Evolutionary conservation across 805 yeast genomes (phyloP), one percentile per base, ranked within the genome.

Genomic region (Jamesozyma gamospora): DNA sequence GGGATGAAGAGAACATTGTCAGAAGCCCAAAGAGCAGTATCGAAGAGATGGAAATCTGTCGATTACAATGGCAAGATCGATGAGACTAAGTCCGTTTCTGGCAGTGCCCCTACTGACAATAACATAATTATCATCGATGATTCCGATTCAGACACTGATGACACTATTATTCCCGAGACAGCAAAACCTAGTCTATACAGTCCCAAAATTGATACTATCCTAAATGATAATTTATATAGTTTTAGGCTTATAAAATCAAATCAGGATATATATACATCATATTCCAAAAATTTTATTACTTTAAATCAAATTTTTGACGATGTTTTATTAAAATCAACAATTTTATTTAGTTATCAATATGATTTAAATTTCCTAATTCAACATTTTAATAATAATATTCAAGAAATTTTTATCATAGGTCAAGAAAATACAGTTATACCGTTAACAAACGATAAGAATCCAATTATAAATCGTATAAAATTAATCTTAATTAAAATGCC

Each of bases 331-430:
- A 34, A 34, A 8, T 60, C 57, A 35, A 60, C 72, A 0, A 65
- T 61, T 41, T 67, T 75, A 28, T 74, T 75, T 56, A 73, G 74
- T 45, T 75, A 63, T 48, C 69, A 62, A 34, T 66, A 65, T 13
- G 70, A 72, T 6, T 45, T 73, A 35, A 65, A 63, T 27, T 58
- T 62, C 33, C 48, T 74, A 12, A 48, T 70, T 2, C 48, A 55
- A 1, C 60, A 56, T 64, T 16, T 52, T 47, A 34, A 44, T 38
- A 14, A 32, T 1, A 34, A 45, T n/a, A 44, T 52, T 6, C 33
- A 45, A n/a, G 28, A 37, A 3, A 44, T 64, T 2, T 48, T 51
- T 9, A 36, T 66, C 0, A 41, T 63, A 2, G 60, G 58, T 16
- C 69, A 65, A 43, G 31, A 37, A 6, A 64, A 64, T 2, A 64